phyloP scores from a whole-genome alignment of 2,329 filamentous ascomycete species.

The Stenocarpella maydis region DNA sequence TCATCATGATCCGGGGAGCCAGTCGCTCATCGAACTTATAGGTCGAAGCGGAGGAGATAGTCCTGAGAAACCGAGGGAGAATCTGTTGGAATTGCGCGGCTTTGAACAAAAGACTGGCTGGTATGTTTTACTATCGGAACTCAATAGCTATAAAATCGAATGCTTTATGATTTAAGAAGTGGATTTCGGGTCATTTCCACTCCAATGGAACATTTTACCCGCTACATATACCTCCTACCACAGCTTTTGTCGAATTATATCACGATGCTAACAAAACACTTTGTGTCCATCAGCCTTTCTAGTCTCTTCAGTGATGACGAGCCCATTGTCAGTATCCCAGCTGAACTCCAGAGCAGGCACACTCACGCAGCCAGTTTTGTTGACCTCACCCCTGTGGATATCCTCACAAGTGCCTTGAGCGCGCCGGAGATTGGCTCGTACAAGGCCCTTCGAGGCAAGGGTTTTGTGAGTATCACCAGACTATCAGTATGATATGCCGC shows the following conservation, averaged over 20 bases:
- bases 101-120: not conserved
- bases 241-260: not conserved
- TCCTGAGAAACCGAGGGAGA: not conserved
- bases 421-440: slow-evolving; percentile 8
- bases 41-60: not conserved
- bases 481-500: not conserved
- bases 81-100: not conserved
- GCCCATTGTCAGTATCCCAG: not conserved
- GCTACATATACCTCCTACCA: not conserved
- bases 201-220: not conserved
- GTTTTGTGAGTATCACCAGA: not conserved
- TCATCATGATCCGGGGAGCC: not conserved
- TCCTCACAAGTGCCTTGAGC: not conserved
- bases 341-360: not conserved
- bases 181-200: no score
- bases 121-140: no score
- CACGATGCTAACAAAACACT: not conserved
- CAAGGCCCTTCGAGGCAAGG: not conserved
- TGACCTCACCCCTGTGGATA: not conserved
- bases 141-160: not conserved
- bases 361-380: not conserved
- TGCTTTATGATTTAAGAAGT: accelerated
- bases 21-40: not conserved
- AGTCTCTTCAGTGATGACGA: not conserved
- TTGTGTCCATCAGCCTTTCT: not conserved